Base-by-base conservation (phyloP, 768 basidiomycete genomes). In the Dendrothele bispora region DNA sequence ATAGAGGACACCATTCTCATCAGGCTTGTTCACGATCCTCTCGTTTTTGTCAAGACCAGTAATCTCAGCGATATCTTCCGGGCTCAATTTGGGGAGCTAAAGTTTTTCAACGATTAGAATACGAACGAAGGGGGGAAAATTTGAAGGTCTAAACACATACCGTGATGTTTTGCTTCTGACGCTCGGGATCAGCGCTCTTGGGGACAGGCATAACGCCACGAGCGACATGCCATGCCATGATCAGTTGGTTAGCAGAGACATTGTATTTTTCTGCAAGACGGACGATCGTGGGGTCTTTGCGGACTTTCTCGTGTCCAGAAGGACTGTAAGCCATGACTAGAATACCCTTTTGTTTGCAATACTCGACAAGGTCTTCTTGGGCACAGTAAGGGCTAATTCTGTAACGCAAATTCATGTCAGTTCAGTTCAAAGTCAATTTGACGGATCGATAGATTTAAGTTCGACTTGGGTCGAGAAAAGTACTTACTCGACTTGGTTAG, bases 371-470 rank as follows among this genome's bases (percentile, higher is more conserved):
- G 10, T 70, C 73, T 27, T 70, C 66, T 52, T 81, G 77, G 0
- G 70, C 68, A n/a, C 78, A 71, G 54, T 78, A 78, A 8, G 77
- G 77, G 46, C 80, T 75, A 43, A 78, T 37, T 52, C 74, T 78
- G 50, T 4, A 14, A 14, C 20, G 11, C 10, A 22, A 34, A 11
- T 11, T 11, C 7, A 17, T 11, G 22, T 7, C 27, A 27, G 12
- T 10, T 34, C n/a, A n/a, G n/a, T 22, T 27, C 34, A 3, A 35
- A 38, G 7, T 17, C 27, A 12, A 17, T 2, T 4, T 57, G n/a
- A n/a, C n/a, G n/a, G n/a, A n/a, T n/a, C n/a, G n/a, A n/a, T n/a
- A n/a, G n/a, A n/a, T n/a, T n/a, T n/a, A n/a, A n/a, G n/a, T n/a
- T n/a, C n/a, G n/a, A n/a, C n/a, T n/a, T n/a, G n/a, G n/a, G n/a